These are phyloP conservation scores for Lodderomyces orthopsilosis DNA, from an alignment of 1,139 yeast genomes.

Conservation along the genomic window DNA sequence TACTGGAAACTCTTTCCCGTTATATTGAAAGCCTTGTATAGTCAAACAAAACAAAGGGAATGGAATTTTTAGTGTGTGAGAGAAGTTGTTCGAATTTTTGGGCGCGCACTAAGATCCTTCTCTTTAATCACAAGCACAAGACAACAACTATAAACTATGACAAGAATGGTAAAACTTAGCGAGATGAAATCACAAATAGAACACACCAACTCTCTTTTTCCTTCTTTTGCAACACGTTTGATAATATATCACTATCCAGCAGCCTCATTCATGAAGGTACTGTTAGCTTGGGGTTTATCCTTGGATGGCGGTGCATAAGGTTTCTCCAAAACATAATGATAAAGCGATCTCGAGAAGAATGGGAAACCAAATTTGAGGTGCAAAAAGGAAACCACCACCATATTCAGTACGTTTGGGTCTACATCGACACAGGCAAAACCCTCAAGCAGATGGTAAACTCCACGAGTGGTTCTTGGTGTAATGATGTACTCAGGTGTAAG, in stretches of 20 bases:
- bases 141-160: background rate
- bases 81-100: background rate
- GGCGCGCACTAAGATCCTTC: too few species aligned
- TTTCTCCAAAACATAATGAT: constrained; percentile 19
- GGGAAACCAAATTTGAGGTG: constrained; percentile 19
- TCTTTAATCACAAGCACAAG: background rate
- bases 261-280: background rate
- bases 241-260: too few species aligned
- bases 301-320: constrained; percentile 26
- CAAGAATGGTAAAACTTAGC: constrained; percentile 1
- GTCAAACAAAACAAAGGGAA: too few species aligned
- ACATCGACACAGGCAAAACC: constrained; percentile 16
- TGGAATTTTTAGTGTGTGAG: background rate
- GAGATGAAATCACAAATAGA: background rate
- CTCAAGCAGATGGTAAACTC: constrained; percentile 10
- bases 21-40: too few species aligned
- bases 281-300: constrained; percentile 24
- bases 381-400: constrained; percentile 15
- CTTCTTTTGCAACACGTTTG: too few species aligned
- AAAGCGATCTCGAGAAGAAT: constrained; percentile 18
- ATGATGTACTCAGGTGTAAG: constrained; percentile 17
- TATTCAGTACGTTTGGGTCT: constrained; percentile 3
- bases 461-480: constrained; percentile 12
- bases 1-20: too few species aligned
- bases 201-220: background rate